Base-by-base conservation (phyloP, 352 stramenopile genomes). In the Phytophthora colocasiae region DNA sequence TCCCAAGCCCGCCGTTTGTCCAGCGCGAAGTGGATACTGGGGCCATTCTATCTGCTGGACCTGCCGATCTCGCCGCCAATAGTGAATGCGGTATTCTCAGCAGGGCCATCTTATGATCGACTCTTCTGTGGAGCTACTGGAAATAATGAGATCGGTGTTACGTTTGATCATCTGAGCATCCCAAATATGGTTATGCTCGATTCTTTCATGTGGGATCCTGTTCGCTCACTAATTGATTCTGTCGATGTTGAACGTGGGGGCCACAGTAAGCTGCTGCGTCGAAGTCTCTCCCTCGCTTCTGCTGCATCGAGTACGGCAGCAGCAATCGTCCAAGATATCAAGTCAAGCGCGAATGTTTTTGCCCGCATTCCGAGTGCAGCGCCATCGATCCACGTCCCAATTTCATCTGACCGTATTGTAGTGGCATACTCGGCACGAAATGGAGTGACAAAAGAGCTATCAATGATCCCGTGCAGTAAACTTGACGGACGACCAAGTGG, bases 241-340 rank as follows among this genome's bases (percentile, higher is more conserved):
- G 83, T 92, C 19, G 83, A 92, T 70, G 71, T 83, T 10, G 83
- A 90, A 31, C 70, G 78, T 47, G 62, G 54, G 17, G 38, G 78
- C 49, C 31, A 72, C 56, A 62, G 75, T 71, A 68, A 92, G 65
- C 65, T 90, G 64, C 24, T 80, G 80, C 38, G 57, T 80, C 15
- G 71, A 60, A 88, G 81, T 52, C 46, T 91, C 24, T 85, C 84
- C 7, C 58, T 91, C 14, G 77, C 79, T 29, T 89, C 81, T 0
- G 79, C 82, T 22, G 81, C 85, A 10, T 91, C 85, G 12, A 80
- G 78, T 38, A 75, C 85, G 29, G 83, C 83, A 4, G 83, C 83
- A 17, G 83, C 81, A 0, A 88, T 92, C 47, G 79, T 92, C 31
- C 79, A 92, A 29, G 81, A 92, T 53, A 87, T 92, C 31, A 90